These are phyloP conservation scores for Clarireedia hainanense DNA, from an alignment of 2,329 filamentous ascomycete genomes.

Conservation along the genomic window DNA sequence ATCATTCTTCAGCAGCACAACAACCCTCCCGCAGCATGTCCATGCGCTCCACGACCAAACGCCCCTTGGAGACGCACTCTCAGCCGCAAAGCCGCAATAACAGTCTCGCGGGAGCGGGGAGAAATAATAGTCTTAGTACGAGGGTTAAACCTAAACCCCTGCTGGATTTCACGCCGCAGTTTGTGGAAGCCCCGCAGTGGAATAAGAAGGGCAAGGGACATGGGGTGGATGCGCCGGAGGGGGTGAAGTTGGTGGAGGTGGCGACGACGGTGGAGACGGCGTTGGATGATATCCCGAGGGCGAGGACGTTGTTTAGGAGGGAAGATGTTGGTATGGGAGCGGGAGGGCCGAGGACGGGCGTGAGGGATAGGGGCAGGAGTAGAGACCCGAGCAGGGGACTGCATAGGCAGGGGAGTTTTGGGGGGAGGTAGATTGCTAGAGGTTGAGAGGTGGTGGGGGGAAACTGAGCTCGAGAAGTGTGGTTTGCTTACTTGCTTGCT, in stretches of 20 bases:
- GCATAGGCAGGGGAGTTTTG: neutral
- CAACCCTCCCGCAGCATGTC: conserved; percentile 24
- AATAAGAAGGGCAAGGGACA: conserved; percentile 44
- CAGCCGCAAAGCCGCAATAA: conserved; percentile 4
- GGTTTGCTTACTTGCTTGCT: too few species aligned
- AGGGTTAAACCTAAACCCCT: conserved; percentile 43
- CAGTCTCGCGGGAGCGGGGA: too few species aligned
- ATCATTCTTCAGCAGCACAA: conserved; percentile 43
- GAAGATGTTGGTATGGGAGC: conserved; percentile 8
- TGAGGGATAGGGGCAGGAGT: conserved; percentile 7
- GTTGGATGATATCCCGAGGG: conserved; percentile 13
- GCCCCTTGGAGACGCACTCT: neutral
- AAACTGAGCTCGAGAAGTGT: too few species aligned
- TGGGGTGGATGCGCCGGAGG: conserved; percentile 35
- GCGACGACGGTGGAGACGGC: conserved; percentile 27
- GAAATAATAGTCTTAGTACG: neutral
- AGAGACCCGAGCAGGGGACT: neutral
- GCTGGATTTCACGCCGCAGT: conserved; percentile 58
- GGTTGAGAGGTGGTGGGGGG: neutral
- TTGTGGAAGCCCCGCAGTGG: conserved; percentile 55
- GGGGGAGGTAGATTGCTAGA: neutral
- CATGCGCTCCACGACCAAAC: conserved; percentile 12
- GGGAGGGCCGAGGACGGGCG: conserved; percentile 7
- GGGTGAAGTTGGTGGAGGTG: conserved; percentile 40
- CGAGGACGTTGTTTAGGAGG: conserved; percentile 22